Percentiles rank a stretch among this genome's conserved stretches.
phyloP scores from a whole-genome alignment of 192 early-diverging fungal species.

The Backusella circina region DNA sequence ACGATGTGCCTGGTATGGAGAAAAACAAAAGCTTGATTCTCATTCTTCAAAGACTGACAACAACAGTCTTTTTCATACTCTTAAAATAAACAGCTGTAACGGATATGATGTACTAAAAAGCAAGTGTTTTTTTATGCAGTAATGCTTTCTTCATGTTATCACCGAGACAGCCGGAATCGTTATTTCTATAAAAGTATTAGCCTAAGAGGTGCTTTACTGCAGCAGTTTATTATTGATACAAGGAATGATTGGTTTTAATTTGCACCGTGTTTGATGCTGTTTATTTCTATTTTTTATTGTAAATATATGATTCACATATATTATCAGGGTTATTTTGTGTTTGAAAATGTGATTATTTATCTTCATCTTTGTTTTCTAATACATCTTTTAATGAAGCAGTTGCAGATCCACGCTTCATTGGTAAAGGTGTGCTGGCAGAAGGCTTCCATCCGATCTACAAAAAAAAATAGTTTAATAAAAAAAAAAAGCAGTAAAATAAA shows the following conservation, averaged over 20 bases:
- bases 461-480: constrained; percentile 10
- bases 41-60: not conserved
- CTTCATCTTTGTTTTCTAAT: constrained; percentile 29
- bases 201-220: not conserved
- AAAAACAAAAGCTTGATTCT: not conserved
- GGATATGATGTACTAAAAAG: not conserved
- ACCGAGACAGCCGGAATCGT: not conserved
- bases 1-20: not conserved
- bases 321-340: not conserved
- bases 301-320: not conserved
- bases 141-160: not conserved
- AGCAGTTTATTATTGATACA: not conserved
- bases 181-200: not conserved
- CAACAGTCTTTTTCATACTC: not conserved
- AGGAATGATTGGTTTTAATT: not conserved
- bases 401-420: constrained; percentile 77
- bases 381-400: constrained; percentile 74
- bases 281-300: not conserved
- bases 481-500: not conserved
- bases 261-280: not conserved
- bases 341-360: not conserved
- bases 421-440: constrained; percentile 77
- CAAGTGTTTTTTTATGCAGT: not conserved
- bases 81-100: not conserved
- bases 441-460: constrained; percentile 93